Conservation (phyloP, 169 alveolate species). For the Plasmodium fragile region DNA sequence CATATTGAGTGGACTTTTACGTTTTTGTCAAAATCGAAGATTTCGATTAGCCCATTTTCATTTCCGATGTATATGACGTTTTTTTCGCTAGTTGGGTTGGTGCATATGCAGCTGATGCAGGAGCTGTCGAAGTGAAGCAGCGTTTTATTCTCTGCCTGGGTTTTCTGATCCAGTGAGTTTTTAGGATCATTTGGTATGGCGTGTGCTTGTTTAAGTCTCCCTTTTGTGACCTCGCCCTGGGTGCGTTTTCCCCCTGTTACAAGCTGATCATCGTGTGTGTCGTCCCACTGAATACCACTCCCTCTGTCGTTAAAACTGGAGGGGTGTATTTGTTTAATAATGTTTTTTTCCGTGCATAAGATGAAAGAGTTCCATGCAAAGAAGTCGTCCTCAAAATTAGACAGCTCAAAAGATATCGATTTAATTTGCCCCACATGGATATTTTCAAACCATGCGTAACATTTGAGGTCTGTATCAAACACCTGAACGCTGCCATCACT, state of each 20-base stretch:
- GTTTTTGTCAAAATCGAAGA: slow-evolving; percentile 69
- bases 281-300: background rate
- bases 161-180: background rate
- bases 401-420: slow-evolving; percentile 55
- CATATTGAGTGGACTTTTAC: slow-evolving; percentile 2
- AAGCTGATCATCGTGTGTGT: background rate
- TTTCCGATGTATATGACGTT: slow-evolving; percentile 59
- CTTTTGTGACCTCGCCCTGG: background rate
- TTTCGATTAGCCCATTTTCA: slow-evolving; percentile 50
- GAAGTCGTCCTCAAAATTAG: slow-evolving; percentile 57
- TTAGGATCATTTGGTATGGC: background rate
- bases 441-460: slow-evolving; percentile 77
- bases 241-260: background rate
- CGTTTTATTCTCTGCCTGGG: background rate
- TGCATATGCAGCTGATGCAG: slow-evolving; percentile 39
- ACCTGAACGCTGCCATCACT: slow-evolving; percentile 67
- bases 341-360: slow-evolving; percentile 39
- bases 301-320: slow-evolving; percentile 14
- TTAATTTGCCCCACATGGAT: slow-evolving; percentile 45
- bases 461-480: slow-evolving; percentile 65
- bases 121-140: slow-evolving; percentile 55
- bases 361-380: slow-evolving; percentile 70
- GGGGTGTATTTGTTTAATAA: slow-evolving; percentile 62
- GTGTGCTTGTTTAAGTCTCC: background rate
- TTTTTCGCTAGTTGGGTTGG: slow-evolving; percentile 15